Evolutionary conservation across 2,329 filamentous ascomycete species (phyloP).

Genomic region (Colletotrichum sp.): DNA sequence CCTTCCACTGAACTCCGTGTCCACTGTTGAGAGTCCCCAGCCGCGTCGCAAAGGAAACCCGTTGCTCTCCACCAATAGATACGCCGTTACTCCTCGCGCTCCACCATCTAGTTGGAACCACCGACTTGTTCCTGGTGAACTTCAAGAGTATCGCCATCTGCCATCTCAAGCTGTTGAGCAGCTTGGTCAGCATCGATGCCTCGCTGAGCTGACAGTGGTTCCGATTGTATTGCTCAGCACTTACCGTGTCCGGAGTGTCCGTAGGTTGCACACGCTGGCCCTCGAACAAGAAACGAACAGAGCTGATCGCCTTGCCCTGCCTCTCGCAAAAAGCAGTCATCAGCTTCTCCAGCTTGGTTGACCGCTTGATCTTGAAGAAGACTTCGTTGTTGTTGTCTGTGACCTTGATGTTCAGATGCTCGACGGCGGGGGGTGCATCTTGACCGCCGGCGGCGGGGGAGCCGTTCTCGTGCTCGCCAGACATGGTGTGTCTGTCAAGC

Average conservation of each 20-base stretch:
- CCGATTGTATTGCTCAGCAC: constrained; percentile 39
- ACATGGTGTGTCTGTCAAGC: constrained; percentile 43
- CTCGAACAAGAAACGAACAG: constrained; percentile 94
- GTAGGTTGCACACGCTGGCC: constrained; percentile 88
- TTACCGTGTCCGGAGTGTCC: constrained; percentile 90
- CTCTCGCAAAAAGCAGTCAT: constrained; percentile 98
- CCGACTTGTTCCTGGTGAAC: constrained; percentile 99
- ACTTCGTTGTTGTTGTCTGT: constrained; percentile 99
- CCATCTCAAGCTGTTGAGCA: constrained; percentile 82
- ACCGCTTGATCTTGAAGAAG: constrained; percentile 99
- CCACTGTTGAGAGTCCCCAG: background rate
- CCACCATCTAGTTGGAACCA: constrained; percentile 44
- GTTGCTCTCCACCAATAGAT: background rate
- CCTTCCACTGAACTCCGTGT: background rate
- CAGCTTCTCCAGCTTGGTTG: constrained; percentile 93
- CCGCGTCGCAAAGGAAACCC: constrained; percentile 3
- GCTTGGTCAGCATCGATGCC: constrained; percentile 23
- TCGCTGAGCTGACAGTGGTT: background rate
- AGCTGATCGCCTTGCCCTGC: constrained; percentile 83
- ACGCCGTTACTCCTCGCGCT: background rate
- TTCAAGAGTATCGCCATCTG: constrained; percentile 93
- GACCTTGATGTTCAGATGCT: constrained; percentile 99
- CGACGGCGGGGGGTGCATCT: constrained; percentile 55
- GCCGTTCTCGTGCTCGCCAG: constrained; percentile 56
- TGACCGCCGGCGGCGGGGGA: constrained; percentile 40